These are phyloP conservation scores for Ceriops tagal DNA, from an alignment of 345 rosid species.

Conservation along the genomic window DNA sequence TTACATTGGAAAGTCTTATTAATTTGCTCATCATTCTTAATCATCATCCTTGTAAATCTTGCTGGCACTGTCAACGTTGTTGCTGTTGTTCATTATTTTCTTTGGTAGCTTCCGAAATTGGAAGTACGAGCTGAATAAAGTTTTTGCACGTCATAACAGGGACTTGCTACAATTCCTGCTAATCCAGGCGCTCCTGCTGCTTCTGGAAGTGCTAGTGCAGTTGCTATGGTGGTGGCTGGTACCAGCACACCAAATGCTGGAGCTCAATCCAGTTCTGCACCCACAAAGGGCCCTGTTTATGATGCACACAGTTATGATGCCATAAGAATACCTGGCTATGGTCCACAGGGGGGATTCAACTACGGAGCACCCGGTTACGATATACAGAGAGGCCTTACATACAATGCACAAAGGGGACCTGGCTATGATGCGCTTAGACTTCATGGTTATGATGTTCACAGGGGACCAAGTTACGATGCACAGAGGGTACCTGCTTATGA, in stretches of 20 bases:
- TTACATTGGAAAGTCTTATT: neutral
- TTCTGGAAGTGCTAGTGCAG: neutral
- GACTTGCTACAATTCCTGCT: constrained; percentile 35
- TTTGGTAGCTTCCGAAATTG: neutral
- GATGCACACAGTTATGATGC: constrained; percentile 13
- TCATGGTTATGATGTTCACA: constrained; percentile 27
- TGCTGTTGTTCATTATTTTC: neutral
- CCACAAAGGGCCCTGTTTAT: constrained; percentile 42
- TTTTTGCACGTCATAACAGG: constrained; percentile 35
- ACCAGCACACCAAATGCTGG: constrained; percentile 43
- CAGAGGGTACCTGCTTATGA: constrained; percentile 32
- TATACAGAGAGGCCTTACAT: constrained; percentile 10
- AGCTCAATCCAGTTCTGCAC: constrained; percentile 51
- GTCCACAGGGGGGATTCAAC: constrained; percentile 18
- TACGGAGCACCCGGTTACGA: constrained; percentile 26
- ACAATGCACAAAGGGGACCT: constrained; percentile 26
- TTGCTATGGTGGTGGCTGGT: constrained; percentile 29
- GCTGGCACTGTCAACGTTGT: neutral
- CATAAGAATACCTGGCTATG: neutral
- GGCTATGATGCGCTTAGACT: constrained; percentile 22
- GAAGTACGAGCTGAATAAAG: constrained; percentile 11
- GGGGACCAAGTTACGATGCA: constrained; percentile 30
- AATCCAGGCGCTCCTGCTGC: constrained; percentile 19
- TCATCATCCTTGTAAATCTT: constrained; percentile 4
- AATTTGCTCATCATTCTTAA: neutral